Evolutionary conservation across 2,329 filamentous ascomycete genomes (phyloP), one percentile per base, ranked within the genome.

Genomic region (Xylariaceae sp.): DNA sequence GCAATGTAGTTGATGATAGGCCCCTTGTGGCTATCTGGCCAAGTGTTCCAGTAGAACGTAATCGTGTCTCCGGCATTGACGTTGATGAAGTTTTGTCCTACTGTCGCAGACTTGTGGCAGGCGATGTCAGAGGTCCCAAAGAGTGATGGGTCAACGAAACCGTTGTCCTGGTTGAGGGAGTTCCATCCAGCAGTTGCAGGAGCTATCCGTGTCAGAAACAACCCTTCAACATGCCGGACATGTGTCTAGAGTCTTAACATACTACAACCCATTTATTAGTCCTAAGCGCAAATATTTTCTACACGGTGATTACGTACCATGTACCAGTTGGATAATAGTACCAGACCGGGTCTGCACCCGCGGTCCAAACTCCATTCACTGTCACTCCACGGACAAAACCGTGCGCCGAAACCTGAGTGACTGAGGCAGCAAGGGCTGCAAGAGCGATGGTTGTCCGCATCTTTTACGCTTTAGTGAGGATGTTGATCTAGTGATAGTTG

Each of bases 41-140:
- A 74, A 11, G 60, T 57, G 28, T 64, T 69, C 72, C 72, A 74
- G 60, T 68, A 66, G 55, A 74, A 63, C n/a, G 66, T 66, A 44
- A 74, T 58, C 6, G 58, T 62, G 47, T 64, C 64, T 18, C 72
- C 72, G 31, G 71, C 70, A 5, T 62, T 55, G 16, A 69, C 65
- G 2, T 62, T 61, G 33, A 73, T 70, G 16, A 69, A 70, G 49
- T 70, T 67, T 38, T 66, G 53, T 10, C 70, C 75, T 22, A 74
- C 70, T 13, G 62, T 71, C 17, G 72, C 74, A 17, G 59, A 66
- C 53, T 71, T 71, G 65, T 78, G 74, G 64, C 77, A 80, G 61
- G 75, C 72, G 59, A 80, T 79, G 49, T 77, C 74, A n/a, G 65
- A 50, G 5, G 58, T 62, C 16, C 60, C 60, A 47, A 65, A 62